Base-by-base conservation (phyloP, 1,284 basidiomycete genomes). In the Thelephora terrestris region DNA sequence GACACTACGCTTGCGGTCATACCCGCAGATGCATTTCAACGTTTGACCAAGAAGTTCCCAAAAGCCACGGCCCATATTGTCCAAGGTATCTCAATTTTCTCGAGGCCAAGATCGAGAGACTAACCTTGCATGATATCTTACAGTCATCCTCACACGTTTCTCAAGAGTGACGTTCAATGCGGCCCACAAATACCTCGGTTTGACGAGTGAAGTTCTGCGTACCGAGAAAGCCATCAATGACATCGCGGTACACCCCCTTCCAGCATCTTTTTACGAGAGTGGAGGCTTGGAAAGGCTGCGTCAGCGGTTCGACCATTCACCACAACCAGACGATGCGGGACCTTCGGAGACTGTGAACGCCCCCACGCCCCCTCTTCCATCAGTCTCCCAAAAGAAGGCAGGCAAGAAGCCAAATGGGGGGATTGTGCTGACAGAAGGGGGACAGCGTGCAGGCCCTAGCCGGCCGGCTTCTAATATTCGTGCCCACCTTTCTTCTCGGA, bases 1-100 rank as follows among this genome's bases (percentile, higher is more conserved):
- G 95, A 99, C 61, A 92, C 91, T 4, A 98, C 95, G 0, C 71
- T 99, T 7, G 96, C 95, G n/a, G 95, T 99, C 14, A 98, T 99
- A 48, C 96, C 95, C 4, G 94, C 95, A 1, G 92, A 97, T 62
- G 96, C 95, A 4, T 99, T 99, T 69, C 78, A 85, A 53, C 72
- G 91, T 42, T 71, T 91, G 40, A 98, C 94, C 1, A 90, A 92
- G 64, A 93, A 95, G 62, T 97, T 89, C 58, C 95, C 95, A 0
- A 97, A 97, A 59, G 92, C 96, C 1, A 91, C 92, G 18, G 93
- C 94, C 2, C 92, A 98, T 61, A 96, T 99, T 51, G 94, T 99
- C 1, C 92, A 95, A 77, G 87, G 87, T 82, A 57, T 42, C 60
- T 55, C 18, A 49, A 55, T 5, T 7, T 20, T 24, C 3, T 35